Conservation (phyloP, 768 basidiomycete genomes). For the Neoboletus magnificus region DNA sequence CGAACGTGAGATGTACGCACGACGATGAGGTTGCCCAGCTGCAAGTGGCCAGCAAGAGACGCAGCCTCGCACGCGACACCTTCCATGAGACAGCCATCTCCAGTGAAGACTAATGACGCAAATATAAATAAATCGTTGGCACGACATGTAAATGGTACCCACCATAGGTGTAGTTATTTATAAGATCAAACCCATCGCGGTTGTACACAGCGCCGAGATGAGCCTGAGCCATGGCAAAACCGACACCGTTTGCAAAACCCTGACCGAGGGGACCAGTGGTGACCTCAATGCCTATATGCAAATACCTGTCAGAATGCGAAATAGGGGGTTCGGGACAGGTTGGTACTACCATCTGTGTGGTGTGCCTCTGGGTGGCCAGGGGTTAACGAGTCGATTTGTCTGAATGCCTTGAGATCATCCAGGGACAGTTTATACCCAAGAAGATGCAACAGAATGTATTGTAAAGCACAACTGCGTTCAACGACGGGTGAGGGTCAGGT, state of each 20-base stretch:
- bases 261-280: slow-evolving; percentile 97
- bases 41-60: slow-evolving; percentile 89
- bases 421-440: slow-evolving; percentile 88
- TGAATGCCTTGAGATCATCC: slow-evolving; percentile 92
- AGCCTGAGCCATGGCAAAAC: slow-evolving; percentile 89
- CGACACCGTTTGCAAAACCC: slow-evolving; percentile 91
- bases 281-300: slow-evolving; percentile 65
- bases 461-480: slow-evolving; percentile 75
- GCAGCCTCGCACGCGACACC: slow-evolving; percentile 93
- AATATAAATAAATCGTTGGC: slow-evolving; percentile 1
- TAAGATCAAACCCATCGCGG: slow-evolving; percentile 74
- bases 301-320: slow-evolving; percentile 3
- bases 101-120: slow-evolving; percentile 65
- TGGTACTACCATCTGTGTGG: slow-evolving; percentile 55
- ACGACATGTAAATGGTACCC: slow-evolving; percentile 9
- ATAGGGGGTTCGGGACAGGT: background rate
- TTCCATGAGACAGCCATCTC: slow-evolving; percentile 97
- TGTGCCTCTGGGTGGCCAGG: slow-evolving; percentile 89
- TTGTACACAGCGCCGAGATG: slow-evolving; percentile 90
- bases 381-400: slow-evolving; percentile 85
- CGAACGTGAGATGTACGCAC: slow-evolving; percentile 44
- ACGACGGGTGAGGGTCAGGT: slow-evolving; percentile 2
- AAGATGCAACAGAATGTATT: slow-evolving; percentile 90
- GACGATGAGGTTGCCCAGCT: slow-evolving; percentile 89
- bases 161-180: slow-evolving; percentile 91